Conservation (phyloP, 257 asterid species). For the Solanum peruvianum region DNA sequence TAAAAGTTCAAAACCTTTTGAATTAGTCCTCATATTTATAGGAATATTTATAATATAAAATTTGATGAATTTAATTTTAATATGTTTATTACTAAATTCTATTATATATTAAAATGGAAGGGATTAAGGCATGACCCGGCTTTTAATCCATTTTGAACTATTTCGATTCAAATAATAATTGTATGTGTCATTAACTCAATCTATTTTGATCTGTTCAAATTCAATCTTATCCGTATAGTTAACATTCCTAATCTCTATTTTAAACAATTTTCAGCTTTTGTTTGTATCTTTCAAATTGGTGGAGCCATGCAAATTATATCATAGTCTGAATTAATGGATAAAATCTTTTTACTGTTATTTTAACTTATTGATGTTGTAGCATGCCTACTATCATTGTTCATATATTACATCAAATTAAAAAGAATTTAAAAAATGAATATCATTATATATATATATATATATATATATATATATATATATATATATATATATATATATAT, state of each 20-base stretch:
- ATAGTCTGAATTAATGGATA: background rate
- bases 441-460: background rate
- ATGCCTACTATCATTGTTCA: background rate
- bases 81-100: background rate
- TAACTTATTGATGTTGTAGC: background rate
- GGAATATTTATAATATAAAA: background rate
- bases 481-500: too few relatives aligned
- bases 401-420: background rate
- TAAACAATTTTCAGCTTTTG: background rate
- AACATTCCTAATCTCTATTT: background rate
- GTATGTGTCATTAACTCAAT: background rate
- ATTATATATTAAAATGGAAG: background rate
- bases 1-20: background rate
- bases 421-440: too few relatives aligned
- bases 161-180: background rate
- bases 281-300: background rate
- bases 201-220: background rate
- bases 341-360: background rate
- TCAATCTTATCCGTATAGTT: background rate
- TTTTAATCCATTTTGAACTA: background rate
- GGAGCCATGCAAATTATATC: background rate
- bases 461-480: too few relatives aligned
- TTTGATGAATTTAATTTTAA: background rate
- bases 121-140: background rate
- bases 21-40: background rate